Evolutionary conservation across 768 basidiomycete genomes (phyloP).

Genomic region (Psilocybe subaeruginosa): DNA sequence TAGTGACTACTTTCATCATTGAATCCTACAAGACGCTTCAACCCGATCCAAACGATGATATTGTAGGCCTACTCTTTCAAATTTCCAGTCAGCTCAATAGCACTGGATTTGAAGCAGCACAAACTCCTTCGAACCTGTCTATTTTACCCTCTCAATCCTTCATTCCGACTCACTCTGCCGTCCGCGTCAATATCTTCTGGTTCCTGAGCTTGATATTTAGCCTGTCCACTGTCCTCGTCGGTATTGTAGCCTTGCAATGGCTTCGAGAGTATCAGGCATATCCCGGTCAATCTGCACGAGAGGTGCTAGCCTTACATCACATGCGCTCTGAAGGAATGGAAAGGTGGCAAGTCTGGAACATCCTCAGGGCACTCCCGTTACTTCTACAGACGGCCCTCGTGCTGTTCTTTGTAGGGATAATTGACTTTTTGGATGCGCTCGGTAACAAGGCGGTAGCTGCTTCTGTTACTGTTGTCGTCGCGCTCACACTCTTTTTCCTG

Average conservation of each 20-base stretch:
- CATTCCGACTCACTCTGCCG: neutral
- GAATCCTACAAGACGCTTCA: too few relatives aligned
- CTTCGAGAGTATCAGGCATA: conserved; percentile 21
- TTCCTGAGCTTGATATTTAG: conserved; percentile 25
- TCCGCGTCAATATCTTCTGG: conserved; percentile 23
- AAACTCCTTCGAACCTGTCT: too few relatives aligned
- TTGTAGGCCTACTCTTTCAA: too few relatives aligned
- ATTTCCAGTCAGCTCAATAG: too few relatives aligned
- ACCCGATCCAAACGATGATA: too few relatives aligned
- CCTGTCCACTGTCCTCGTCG: conserved; percentile 21
- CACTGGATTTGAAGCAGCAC: too few relatives aligned
- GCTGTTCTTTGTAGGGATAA: conserved; percentile 27
- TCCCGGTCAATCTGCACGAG: conserved; percentile 12
- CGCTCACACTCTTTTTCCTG: conserved; percentile 16
- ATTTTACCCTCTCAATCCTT: neutral
- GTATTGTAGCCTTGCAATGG: conserved; percentile 27
- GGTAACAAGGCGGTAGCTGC: conserved; percentile 17
- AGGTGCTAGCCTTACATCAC: conserved; percentile 20
- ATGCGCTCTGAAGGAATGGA: conserved; percentile 25
- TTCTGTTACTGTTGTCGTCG: conserved; percentile 16
- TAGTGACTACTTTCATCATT: too few relatives aligned
- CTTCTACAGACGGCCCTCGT: conserved; percentile 26
- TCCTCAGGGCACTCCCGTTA: conserved; percentile 25
- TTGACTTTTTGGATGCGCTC: conserved; percentile 25
- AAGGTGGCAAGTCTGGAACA: conserved; percentile 24